phyloP scores from a whole-genome alignment of 371 early-diverging fungal species.

The Rhizopus arrhizus region DNA sequence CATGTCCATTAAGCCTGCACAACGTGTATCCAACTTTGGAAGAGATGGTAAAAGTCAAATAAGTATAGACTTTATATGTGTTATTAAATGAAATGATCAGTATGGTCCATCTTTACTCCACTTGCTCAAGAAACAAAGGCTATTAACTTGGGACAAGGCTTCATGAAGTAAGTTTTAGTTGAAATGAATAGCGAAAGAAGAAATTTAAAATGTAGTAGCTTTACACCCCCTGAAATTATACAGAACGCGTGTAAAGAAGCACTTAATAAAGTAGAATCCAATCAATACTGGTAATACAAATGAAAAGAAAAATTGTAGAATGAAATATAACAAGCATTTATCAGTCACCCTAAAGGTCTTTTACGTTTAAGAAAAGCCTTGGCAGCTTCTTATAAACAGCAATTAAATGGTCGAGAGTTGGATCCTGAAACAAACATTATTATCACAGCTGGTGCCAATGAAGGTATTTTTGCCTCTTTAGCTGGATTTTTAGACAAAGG shows the following conservation, averaged over 20 bases:
- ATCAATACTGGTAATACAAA: constrained; percentile 74
- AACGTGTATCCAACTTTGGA: constrained; percentile 46
- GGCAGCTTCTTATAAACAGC: constrained; percentile 71
- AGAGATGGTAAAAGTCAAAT: constrained; percentile 39
- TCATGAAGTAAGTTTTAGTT: constrained; percentile 64
- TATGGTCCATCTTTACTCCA: constrained; percentile 93
- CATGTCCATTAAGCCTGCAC: constrained; percentile 30
- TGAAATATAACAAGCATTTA: not conserved
- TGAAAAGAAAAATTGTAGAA: not conserved
- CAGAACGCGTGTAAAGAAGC: constrained; percentile 79
- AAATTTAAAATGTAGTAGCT: constrained; percentile 49
- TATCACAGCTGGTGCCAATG: constrained; percentile 92
- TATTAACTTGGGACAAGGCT: constrained; percentile 94
- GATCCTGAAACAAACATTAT: constrained; percentile 85
- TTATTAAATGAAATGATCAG: constrained; percentile 32
- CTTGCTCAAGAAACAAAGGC: constrained; percentile 82
- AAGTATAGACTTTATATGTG: not conserved
- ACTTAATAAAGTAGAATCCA: constrained; percentile 61
- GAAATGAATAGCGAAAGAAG: not conserved
- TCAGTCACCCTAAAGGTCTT: constrained; percentile 81
- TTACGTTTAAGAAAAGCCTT: constrained; percentile 79
- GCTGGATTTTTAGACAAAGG: constrained; percentile 78
- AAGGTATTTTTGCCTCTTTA: constrained; percentile 86
- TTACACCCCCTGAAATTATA: constrained; percentile 87
- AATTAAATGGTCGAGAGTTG: constrained; percentile 62